These are phyloP conservation scores for Potentilla sterilis DNA, from an alignment of 306 rosid species.

Conservation along the genomic window DNA sequence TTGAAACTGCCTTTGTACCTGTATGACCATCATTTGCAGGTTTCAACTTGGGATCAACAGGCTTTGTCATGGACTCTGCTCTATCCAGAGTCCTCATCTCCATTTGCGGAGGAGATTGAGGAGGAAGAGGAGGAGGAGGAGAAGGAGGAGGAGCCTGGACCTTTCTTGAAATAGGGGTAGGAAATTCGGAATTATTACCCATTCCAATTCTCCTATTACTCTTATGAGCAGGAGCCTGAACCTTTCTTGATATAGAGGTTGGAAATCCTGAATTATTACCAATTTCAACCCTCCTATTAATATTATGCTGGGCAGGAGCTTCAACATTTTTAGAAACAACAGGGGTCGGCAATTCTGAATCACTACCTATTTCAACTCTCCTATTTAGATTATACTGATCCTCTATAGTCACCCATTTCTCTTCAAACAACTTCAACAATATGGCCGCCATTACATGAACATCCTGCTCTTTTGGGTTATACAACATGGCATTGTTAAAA, in stretches of 20 bases:
- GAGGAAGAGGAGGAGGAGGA: conserved; percentile 28
- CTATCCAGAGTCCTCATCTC: conserved; percentile 55
- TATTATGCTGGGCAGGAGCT: conserved; percentile 6
- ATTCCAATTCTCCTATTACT: not conserved
- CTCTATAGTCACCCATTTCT: conserved; percentile 62
- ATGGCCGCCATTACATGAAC: conserved; percentile 85
- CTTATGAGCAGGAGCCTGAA: conserved; percentile 9
- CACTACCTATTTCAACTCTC: conserved; percentile 38
- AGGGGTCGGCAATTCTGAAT: conserved; percentile 39
- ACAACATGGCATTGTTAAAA: conserved; percentile 78
- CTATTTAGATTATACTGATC: conserved; percentile 52
- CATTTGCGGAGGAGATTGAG: conserved; percentile 14
- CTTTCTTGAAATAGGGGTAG: not conserved
- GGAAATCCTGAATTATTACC: conserved; percentile 24
- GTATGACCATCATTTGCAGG: conserved; percentile 42
- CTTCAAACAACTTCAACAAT: conserved; percentile 70
- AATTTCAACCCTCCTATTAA: conserved; percentile 28
- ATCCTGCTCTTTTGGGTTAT: conserved; percentile 84
- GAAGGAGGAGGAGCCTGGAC: conserved; percentile 29
- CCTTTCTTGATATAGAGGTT: not conserved
- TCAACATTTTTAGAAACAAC: conserved; percentile 41
- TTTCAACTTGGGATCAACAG: conserved; percentile 31
- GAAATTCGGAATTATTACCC: not conserved
- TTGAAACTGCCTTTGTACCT: conserved; percentile 48
- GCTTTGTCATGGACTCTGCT: conserved; percentile 48